phyloP scores from a whole-genome alignment of 139 green algal genomes.

The Ulvella scutata region DNA sequence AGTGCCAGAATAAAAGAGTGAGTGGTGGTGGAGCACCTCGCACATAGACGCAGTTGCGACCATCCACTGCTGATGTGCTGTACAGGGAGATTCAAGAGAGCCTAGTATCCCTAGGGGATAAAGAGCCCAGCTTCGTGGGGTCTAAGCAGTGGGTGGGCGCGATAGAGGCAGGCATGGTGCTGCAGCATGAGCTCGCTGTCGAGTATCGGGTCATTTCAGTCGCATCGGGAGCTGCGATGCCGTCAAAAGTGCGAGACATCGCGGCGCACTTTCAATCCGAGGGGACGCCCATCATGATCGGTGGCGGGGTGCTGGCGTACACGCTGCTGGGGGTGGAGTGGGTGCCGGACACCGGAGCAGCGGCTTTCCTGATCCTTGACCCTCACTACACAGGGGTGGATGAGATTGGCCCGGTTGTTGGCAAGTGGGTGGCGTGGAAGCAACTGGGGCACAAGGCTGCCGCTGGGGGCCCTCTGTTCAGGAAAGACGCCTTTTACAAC shows the following conservation, averaged over 20 bases:
- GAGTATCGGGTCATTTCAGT: constrained; percentile 54
- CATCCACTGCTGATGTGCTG: not conserved
- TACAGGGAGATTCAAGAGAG: constrained; percentile 58
- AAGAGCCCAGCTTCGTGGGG: constrained; percentile 60
- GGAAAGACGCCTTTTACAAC: constrained; percentile 86
- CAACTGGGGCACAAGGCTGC: constrained; percentile 52
- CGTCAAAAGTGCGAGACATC: constrained; percentile 53
- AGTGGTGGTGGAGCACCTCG: no score
- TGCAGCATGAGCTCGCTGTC: constrained; percentile 67
- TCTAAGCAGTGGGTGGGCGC: constrained; percentile 84
- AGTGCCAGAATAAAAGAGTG: no score
- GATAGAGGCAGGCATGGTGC: constrained; percentile 79
- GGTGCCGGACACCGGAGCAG: constrained; percentile 66
- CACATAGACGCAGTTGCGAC: no score
- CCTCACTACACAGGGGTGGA: constrained; percentile 81
- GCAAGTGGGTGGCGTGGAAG: constrained; percentile 86
- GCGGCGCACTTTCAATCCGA: constrained; percentile 71
- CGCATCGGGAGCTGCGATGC: constrained; percentile 56
- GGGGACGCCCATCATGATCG: constrained; percentile 74
- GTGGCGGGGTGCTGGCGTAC: constrained; percentile 90
- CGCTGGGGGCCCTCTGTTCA: constrained; percentile 70
- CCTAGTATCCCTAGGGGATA: constrained; percentile 76
- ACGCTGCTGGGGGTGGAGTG: constrained; percentile 85
- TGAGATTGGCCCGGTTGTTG: constrained; percentile 8
- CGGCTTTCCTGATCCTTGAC: constrained; percentile 88